Evolutionary conservation across 2,329 filamentous ascomycete species (phyloP).

Genomic region (Microascus cirrosus): DNA sequence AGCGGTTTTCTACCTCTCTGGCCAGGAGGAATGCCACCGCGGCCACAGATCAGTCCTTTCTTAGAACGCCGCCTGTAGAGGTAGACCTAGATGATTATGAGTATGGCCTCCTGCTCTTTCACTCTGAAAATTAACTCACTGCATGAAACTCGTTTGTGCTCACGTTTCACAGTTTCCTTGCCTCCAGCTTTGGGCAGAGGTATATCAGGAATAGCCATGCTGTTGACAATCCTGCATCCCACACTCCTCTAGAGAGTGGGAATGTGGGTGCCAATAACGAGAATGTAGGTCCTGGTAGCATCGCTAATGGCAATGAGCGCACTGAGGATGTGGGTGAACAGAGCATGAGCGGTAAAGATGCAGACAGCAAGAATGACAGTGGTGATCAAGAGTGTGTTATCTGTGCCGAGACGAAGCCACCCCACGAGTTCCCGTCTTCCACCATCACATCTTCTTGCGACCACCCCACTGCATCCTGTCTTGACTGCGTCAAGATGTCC

Average conservation of each 20-base stretch:
- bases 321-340: too few species aligned
- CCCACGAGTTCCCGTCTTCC: constrained; percentile 17
- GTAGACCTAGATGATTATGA: neutral
- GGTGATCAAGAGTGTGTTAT: constrained; percentile 21
- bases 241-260: neutral
- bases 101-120: neutral
- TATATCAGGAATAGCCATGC: constrained; percentile 15
- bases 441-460: constrained; percentile 20
- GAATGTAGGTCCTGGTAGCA: neutral
- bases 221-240: neutral
- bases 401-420: constrained; percentile 20
- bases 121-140: neutral
- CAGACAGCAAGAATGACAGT: constrained; percentile 12
- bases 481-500: constrained; percentile 20
- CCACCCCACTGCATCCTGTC: constrained; percentile 20
- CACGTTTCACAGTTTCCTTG: neutral
- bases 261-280: neutral
- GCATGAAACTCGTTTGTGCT: neutral
- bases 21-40: neutral
- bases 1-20: neutral
- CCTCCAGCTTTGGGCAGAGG: constrained; percentile 19
- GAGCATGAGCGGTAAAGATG: neutral
- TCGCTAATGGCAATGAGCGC: neutral
- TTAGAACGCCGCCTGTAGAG: neutral
- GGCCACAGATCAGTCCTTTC: neutral